Base-by-base conservation (phyloP, 202 grass and related monocot species). In the Alloteropsis angusta region DNA sequence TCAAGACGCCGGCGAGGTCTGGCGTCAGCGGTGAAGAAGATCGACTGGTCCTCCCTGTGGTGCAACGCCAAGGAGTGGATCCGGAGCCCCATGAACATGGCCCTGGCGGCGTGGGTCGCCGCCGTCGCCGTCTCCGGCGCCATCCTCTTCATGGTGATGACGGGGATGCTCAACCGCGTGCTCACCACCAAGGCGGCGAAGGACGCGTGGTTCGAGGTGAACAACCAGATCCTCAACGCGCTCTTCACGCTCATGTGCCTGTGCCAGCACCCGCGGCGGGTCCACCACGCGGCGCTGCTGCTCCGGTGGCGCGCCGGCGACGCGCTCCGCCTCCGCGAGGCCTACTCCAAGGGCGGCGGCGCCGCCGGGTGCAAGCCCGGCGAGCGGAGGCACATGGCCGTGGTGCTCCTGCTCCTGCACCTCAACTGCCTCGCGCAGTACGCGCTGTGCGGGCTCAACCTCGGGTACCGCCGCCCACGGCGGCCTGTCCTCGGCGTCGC, bases 361-460 rank as follows among this genome's bases (percentile, higher is more conserved):
- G n/a, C n/a, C n/a, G n/a, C n/a, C n/a, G n/a, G n/a, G n/a, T 56
- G 64, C 68, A 97, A 97, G 80, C 93, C 93, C 21, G 62, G 77
- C 2, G 93, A 97, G 85, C 36, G 93, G 77, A 97, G 68, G 85
- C 93, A 97, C 30, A 93, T 97, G 83, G 41, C 25, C 45, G 87
- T 86, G 2, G 87, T 97, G 3, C 18, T 97, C 14, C 1, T 84
- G 21, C 69, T 97, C 28, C 88, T 97, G 4, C 93, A 97, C 32
- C n/a, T 97, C 5, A 97, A 97, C 53, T 97, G 93, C 73, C 75
- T 97, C 4, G 87, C 90, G 3, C 90, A 97, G 80, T 97, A 97
- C 57, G 85, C 85, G 0, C 49, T 92, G 5, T 96, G 93, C 3
- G 87, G 87, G 36, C 87, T 96, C 15, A 96, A 96, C 65, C 78